Evolutionary conservation across 495 filamentous ascomycete species (phyloP).

Genomic region (Aspergillus mulundensis): DNA sequence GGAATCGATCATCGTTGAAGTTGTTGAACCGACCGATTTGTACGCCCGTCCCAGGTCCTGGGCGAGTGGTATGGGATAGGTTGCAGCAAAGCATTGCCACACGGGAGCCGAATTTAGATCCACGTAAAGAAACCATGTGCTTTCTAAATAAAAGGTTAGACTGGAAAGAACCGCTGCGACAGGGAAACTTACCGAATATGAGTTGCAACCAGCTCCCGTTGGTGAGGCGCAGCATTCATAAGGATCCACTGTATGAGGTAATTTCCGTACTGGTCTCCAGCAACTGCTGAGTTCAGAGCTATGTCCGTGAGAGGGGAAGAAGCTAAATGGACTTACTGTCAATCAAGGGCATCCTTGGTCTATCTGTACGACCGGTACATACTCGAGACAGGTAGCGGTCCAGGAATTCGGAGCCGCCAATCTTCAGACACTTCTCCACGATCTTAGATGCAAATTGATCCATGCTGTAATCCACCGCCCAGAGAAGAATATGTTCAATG

Average conservation of each 20-base stretch:
- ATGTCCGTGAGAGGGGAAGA: background rate
- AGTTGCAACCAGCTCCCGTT: constrained; percentile 85
- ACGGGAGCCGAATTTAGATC: constrained; percentile 96
- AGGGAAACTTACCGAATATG: constrained; percentile 66
- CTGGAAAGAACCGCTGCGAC: background rate
- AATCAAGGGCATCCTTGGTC: constrained; percentile 93
- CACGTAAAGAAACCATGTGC: constrained; percentile 98
- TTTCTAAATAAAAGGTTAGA: constrained; percentile 50
- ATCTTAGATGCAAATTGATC: constrained; percentile 99
- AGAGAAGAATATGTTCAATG: constrained; percentile 89
- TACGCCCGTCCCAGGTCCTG: constrained; percentile 71
- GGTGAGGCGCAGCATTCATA: constrained; percentile 76
- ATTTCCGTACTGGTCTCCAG: constrained; percentile 97
- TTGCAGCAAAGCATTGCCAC: constrained; percentile 99
- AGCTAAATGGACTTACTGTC: constrained; percentile 69
- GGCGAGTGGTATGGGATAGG: constrained; percentile 76
- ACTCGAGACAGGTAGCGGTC: constrained; percentile 90
- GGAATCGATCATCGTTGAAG: constrained; percentile 48
- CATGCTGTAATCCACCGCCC: constrained; percentile 95
- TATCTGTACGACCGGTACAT: constrained; percentile 83
- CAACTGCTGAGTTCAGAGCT: constrained; percentile 53
- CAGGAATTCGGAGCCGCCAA: constrained; percentile 86
- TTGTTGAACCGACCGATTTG: constrained; percentile 56
- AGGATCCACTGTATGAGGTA: constrained; percentile 97
- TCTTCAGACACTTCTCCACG: constrained; percentile 98